Conservation (phyloP, 768 basidiomycete genomes). For the Paxillus involutus region DNA sequence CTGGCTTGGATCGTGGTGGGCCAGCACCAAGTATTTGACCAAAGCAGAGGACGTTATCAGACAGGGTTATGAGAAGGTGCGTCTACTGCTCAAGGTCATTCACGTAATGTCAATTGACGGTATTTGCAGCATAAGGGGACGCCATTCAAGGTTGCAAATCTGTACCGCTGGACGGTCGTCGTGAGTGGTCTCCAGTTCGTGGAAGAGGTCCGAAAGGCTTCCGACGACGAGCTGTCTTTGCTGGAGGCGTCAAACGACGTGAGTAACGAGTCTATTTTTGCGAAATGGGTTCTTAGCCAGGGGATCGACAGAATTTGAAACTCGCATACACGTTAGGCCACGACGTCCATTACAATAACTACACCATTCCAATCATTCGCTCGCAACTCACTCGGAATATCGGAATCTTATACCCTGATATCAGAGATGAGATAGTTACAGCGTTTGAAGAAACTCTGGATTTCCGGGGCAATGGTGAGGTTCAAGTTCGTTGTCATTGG, state of each 20-base stretch:
- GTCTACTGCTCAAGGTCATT: neutral
- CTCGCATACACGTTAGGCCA: slow-evolving; percentile 38
- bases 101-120: neutral
- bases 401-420: slow-evolving; percentile 34
- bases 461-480: slow-evolving; percentile 13
- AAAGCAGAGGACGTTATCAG: slow-evolving; percentile 23
- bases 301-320: slow-evolving; percentile 33
- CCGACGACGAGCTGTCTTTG: slow-evolving; percentile 39
- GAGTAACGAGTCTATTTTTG: slow-evolving; percentile 1
- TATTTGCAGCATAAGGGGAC: slow-evolving; percentile 21
- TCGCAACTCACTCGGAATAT: slow-evolving; percentile 38
- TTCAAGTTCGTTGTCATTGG: too few relatives aligned
- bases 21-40: slow-evolving; percentile 12
- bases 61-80: slow-evolving; percentile 32
- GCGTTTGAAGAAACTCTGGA: slow-evolving; percentile 40
- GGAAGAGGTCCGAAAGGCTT: slow-evolving; percentile 40
- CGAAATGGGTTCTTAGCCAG: neutral
- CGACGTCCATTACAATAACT: slow-evolving; percentile 27
- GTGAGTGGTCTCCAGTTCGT: slow-evolving; percentile 27
- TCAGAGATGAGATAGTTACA: slow-evolving; percentile 42
- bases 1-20: slow-evolving; percentile 28
- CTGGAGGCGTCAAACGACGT: slow-evolving; percentile 33
- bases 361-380: slow-evolving; percentile 32
- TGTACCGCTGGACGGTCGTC: slow-evolving; percentile 40
- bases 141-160: slow-evolving; percentile 32